Conservation (phyloP, 2,329 filamentous ascomycete genomes). For the Alternaria panax region DNA sequence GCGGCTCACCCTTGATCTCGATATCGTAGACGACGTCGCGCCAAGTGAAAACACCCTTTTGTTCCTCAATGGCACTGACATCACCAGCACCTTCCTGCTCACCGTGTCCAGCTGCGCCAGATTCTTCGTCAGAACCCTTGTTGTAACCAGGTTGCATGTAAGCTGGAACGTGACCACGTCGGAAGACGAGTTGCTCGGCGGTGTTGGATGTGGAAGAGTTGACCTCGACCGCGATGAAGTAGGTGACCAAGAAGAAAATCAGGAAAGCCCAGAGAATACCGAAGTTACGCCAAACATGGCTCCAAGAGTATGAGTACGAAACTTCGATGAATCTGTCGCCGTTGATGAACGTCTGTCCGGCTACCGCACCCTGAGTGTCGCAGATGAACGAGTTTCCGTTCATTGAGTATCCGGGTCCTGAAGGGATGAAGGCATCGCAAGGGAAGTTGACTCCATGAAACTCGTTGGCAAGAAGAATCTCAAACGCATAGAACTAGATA, state of each 20-base stretch:
- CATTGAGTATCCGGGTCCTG: conserved; percentile 44
- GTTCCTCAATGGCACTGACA: conserved; percentile 50
- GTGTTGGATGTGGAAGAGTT: conserved; percentile 69
- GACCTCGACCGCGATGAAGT: conserved; percentile 69
- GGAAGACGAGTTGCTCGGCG: conserved; percentile 74
- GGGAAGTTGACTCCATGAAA: conserved; percentile 44
- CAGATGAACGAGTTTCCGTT: conserved; percentile 48
- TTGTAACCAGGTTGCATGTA: conserved; percentile 47
- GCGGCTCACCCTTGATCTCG: conserved; percentile 53
- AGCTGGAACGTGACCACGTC: conserved; percentile 53
- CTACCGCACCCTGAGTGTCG: conserved; percentile 48
- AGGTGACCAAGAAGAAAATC: conserved; percentile 68
- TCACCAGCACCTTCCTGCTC: conserved; percentile 46
- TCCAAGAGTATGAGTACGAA: conserved; percentile 50
- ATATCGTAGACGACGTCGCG: conserved; percentile 46
- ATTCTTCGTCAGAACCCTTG: conserved; percentile 47
- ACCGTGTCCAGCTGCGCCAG: conserved; percentile 34
- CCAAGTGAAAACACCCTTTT: conserved; percentile 54
- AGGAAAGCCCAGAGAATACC: conserved; percentile 69
- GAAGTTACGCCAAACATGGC: conserved; percentile 66
- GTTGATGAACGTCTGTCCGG: conserved; percentile 48
- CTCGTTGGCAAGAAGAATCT: conserved; percentile 81
- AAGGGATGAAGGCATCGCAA: conserved; percentile 50
- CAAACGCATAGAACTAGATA: conserved; percentile 72
- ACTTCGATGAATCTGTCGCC: conserved; percentile 49